Evolutionary conservation across 352 stramenopile genomes (phyloP).

Genomic region (Pythium utonaiense): DNA sequence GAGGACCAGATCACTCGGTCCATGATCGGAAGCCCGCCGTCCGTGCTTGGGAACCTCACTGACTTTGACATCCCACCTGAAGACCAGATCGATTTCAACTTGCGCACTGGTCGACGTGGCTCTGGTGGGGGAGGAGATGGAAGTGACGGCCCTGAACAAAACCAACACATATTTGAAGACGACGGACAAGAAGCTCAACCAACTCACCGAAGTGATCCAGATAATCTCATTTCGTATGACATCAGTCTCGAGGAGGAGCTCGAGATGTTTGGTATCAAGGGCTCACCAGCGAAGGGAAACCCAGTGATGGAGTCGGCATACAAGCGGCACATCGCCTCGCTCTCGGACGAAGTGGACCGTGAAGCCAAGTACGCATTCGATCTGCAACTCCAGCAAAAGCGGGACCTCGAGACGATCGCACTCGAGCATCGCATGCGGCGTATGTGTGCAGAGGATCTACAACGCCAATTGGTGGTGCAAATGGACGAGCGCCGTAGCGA

Average conservation of each 20-base stretch:
- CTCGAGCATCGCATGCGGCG: conserved; percentile 45
- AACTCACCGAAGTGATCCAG: conserved; percentile 45
- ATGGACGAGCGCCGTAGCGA: conserved; percentile 39
- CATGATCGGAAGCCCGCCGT: conserved; percentile 43
- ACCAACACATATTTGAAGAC: conserved; percentile 26
- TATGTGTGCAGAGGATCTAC: conserved; percentile 48
- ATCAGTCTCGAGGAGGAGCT: conserved; percentile 55
- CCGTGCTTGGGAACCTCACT: conserved; percentile 40
- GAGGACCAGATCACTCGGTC: conserved; percentile 60
- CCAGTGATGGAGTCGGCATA: conserved; percentile 59
- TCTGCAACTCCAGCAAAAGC: conserved; percentile 46
- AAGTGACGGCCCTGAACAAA: background rate
- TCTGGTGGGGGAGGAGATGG: background rate
- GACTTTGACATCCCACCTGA: conserved; percentile 60
- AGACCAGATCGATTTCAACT: conserved; percentile 33
- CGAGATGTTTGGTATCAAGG: conserved; percentile 40
- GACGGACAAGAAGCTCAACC: conserved; percentile 39
- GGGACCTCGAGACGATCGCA: conserved; percentile 50
- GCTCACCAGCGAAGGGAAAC: conserved; percentile 36
- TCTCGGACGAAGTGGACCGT: conserved; percentile 48
- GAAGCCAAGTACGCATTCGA: conserved; percentile 61
- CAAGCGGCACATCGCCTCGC: conserved; percentile 44
- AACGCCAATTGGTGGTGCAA: conserved; percentile 49
- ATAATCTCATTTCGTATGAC: conserved; percentile 45
- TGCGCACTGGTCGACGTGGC: background rate